These are phyloP conservation scores for Podaxis pistillaris DNA, from an alignment of 768 basidiomycete genomes.

Conservation along the genomic window DNA sequence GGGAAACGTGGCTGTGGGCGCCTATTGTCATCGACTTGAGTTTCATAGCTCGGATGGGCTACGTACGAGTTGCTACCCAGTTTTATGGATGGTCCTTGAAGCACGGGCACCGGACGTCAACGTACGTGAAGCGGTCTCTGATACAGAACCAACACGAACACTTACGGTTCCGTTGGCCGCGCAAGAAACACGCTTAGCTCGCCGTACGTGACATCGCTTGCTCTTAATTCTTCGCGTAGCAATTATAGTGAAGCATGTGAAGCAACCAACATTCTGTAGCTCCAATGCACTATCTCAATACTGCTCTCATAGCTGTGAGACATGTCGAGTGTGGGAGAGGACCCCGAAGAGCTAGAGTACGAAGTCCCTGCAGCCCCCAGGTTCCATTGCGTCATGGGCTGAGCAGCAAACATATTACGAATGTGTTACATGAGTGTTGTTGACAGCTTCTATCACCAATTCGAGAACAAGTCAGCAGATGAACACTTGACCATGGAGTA, in stretches of 20 bases:
- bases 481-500: conserved; percentile 4
- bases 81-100: conserved; percentile 6
- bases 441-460: conserved; percentile 12
- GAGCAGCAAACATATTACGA: neutral
- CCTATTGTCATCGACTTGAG: neutral
- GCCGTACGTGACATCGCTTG: conserved; percentile 8
- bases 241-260: neutral
- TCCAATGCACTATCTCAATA: neutral
- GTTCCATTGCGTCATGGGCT: conserved; percentile 7
- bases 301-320: neutral
- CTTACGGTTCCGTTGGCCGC: conserved; percentile 2
- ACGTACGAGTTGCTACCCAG: neutral
- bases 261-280: neutral
- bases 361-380: neutral
- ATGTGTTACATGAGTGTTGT: neutral
- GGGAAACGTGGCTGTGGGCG: neutral
- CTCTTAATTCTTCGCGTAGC: conserved; percentile 1
- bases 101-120: neutral
- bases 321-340: neutral
- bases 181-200: conserved; percentile 2
- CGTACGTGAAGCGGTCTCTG: neutral
- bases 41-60: neutral
- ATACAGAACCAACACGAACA: neutral
- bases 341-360: neutral
- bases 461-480: conserved; percentile 4